phyloP scores from a whole-genome alignment of 371 early-diverging fungal genomes.

The Dichotomocladium elegans region DNA sequence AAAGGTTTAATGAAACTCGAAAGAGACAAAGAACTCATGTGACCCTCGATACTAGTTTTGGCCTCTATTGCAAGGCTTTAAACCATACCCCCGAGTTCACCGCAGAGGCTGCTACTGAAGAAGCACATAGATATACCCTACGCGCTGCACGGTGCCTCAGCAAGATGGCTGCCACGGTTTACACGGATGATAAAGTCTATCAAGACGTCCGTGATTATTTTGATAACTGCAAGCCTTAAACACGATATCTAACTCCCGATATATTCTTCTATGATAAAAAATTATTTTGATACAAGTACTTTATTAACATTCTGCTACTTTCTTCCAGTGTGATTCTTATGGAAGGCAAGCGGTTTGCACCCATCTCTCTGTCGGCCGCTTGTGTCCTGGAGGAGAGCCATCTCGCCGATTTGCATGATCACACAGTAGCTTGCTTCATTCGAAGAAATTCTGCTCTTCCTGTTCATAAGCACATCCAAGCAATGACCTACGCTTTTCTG shows the following conservation, averaged over 20 bases:
- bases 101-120: conserved; percentile 47
- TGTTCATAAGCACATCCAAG: too few relatives aligned
- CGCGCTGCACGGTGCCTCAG: conserved; percentile 6
- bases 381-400: too few relatives aligned
- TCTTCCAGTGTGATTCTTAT: too few relatives aligned
- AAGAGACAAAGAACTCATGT: not conserved
- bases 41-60: conserved; percentile 12
- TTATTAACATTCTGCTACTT: conserved; percentile 1
- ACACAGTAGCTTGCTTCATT: too few relatives aligned
- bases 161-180: conserved; percentile 4
- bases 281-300: too few relatives aligned
- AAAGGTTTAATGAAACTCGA: not conserved
- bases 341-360: too few relatives aligned
- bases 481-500: too few relatives aligned
- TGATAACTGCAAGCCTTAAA: not conserved
- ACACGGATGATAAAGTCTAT: conserved; percentile 2
- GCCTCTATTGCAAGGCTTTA: conserved; percentile 24
- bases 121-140: conserved; percentile 58
- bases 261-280: too few relatives aligned
- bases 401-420: too few relatives aligned
- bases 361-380: too few relatives aligned
- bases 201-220: conserved; percentile 2
- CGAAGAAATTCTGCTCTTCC: too few relatives aligned
- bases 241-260: too few relatives aligned
- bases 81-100: conserved; percentile 68